These are phyloP conservation scores for Aulographum hederae DNA, from an alignment of 2,329 filamentous ascomycete genomes.

Conservation along the genomic window DNA sequence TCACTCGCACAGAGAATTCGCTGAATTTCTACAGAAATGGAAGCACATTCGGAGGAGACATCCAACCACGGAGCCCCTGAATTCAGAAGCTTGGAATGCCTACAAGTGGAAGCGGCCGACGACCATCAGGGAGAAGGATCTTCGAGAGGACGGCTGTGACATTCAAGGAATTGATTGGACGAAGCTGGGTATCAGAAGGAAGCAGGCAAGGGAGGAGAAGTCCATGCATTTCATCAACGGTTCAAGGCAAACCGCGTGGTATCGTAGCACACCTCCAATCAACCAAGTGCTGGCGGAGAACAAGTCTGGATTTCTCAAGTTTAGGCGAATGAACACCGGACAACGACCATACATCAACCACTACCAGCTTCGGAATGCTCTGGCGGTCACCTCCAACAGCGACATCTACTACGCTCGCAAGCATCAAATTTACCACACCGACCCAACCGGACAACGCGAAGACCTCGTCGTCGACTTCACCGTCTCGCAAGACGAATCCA, in stretches of 20 bases:
- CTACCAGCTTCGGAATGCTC: slow-evolving; percentile 40
- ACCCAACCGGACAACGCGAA: slow-evolving; percentile 23
- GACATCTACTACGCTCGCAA: slow-evolving; percentile 35
- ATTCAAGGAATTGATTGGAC: slow-evolving; percentile 21
- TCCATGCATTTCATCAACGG: slow-evolving; percentile 1
- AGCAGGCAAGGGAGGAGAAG: slow-evolving; percentile 9
- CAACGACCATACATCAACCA: slow-evolving; percentile 22
- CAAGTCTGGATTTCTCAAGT: slow-evolving; percentile 30
- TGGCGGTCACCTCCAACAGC: slow-evolving; percentile 34
- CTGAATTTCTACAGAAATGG: no score
- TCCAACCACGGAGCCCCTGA: no score
- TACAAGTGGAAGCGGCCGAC: no score
- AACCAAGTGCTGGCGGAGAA: not conserved
- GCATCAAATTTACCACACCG: slow-evolving; percentile 29
- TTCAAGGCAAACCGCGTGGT: slow-evolving; percentile 1
- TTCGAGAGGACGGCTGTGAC: slow-evolving; percentile 12
- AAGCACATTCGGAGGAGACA: no score
- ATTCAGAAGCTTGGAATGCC: no score
- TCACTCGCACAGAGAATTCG: no score
- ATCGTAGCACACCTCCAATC: no score
- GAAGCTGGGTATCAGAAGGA: slow-evolving; percentile 11
- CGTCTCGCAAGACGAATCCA: not conserved
- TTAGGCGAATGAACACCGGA: slow-evolving; percentile 28
- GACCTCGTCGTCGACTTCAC: slow-evolving; percentile 26
- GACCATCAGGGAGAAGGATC: no score